Evolutionary conservation across 1,139 yeast species (phyloP), one percentile per base, ranked within the genome.

Genomic region (Arxiozyma heterogenica): DNA sequence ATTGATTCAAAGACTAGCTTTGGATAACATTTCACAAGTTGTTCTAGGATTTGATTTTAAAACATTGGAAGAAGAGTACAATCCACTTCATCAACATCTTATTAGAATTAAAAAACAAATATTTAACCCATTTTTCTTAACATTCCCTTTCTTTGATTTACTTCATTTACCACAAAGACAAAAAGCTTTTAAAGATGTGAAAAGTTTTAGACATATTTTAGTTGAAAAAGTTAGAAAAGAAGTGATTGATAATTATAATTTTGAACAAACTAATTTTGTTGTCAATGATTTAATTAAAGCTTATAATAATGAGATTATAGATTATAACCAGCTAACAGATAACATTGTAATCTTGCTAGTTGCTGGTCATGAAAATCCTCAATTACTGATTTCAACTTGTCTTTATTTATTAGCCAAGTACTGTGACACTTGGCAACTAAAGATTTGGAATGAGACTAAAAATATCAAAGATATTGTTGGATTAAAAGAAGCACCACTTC

Each of bases 321-420:
- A 76, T 1, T 69, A 73, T 50, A 71, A 75, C 51, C 84, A 81
- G 59, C 73, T 80, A 56, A 65, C 73, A 2, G 86, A 82, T 61
- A 82, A 82, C 64, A 73, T 80, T n/a, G 77, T 80, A 20, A 81
- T 82, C 30, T 68, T 80, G 2, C 69, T 81, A 68, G 79, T 82
- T 49, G 76, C 86, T 0, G 86, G 86, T 0, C 86, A 82, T 64
- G 86, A 82, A 59, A 82, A 82, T 56, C 86, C 86, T 0, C 81
- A 79, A 56, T 62, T 82, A 22, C 66, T 81, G 18, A 63, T 81
- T 59, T 73, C 78, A 1, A 78, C 84, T 0, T 61, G 78, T 3
- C 60, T 82, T 9, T 81, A 75, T 57, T 63, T 79, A 11, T 60
- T 81, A 41, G 79, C 79, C 1, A 80, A 79, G 56, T 53, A 69